Percentiles rank a stretch among this genome's conserved stretches.
phyloP scores from a whole-genome alignment of 192 early-diverging fungal genomes.

The Cetraspora pellucida region DNA sequence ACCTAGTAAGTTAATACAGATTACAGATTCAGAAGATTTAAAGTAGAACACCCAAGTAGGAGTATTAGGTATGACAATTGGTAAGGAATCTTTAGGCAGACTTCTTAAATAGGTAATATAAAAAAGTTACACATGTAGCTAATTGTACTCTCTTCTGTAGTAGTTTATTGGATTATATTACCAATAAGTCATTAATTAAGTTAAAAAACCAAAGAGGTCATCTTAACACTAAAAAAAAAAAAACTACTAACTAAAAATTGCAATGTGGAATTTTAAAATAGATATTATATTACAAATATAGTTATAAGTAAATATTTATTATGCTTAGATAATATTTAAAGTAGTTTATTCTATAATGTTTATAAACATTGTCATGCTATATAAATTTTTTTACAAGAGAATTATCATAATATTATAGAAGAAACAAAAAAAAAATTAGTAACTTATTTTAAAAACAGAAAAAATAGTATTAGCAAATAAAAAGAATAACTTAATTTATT shows the following conservation, averaged over 20 bases:
- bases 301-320: background rate
- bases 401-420: background rate
- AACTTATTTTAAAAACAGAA: slow-evolving; percentile 6
- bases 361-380: background rate
- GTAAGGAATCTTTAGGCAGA: too few species aligned
- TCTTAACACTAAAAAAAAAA: too few species aligned
- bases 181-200: too few species aligned
- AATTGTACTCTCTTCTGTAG: too few species aligned
- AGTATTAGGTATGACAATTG: too few species aligned
- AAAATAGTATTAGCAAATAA: background rate
- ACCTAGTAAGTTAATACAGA: too few species aligned
- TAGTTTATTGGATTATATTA: too few species aligned
- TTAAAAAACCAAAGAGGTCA: too few species aligned
- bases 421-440: background rate
- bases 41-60: too few species aligned
- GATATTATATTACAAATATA: slow-evolving; percentile 11
- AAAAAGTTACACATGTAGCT: too few species aligned
- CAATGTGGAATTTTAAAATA: background rate
- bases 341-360: background rate
- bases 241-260: background rate
- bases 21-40: too few species aligned
- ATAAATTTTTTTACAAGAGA: background rate
- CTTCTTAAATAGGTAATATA: too few species aligned
- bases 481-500: background rate
- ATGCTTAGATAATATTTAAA: slow-evolving; percentile 3